A percentile compares a stretch with the other conserved stretches of the same genome.
phyloP scores from a whole-genome alignment of 441 rosid genomes.

The Melianthus villosus region DNA sequence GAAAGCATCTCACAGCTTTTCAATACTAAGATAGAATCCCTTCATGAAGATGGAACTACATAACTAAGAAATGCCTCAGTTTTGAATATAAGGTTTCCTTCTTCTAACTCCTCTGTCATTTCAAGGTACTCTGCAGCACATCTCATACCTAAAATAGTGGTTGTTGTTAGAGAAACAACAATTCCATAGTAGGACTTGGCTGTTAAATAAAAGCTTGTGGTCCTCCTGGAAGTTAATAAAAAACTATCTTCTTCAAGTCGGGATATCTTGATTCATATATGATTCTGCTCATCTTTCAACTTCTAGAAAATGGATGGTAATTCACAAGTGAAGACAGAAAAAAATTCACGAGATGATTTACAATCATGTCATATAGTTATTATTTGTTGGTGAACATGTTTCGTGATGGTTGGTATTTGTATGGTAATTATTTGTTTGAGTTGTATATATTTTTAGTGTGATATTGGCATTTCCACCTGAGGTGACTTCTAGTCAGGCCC shows the following conservation, averaged over 20 bases:
- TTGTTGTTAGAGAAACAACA: conserved; percentile 78
- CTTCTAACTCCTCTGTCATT: conserved; percentile 95
- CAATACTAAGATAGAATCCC: conserved; percentile 69
- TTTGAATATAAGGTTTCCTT: conserved; percentile 87
- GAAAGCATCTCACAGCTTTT: conserved; percentile 84
- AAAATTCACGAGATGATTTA: too few species aligned
- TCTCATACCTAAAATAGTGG: conserved; percentile 66
- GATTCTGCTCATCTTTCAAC: conserved; percentile 75
- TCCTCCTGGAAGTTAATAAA: conserved; percentile 83
- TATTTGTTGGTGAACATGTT: too few species aligned
- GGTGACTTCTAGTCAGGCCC: too few species aligned
- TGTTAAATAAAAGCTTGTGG: conserved; percentile 64
- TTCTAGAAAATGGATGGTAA: conserved; percentile 79
- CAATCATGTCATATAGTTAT: too few species aligned
- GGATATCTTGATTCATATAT: conserved; percentile 58
- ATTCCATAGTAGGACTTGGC: conserved; percentile 91
- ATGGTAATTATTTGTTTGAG: too few species aligned
- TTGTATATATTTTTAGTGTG: too few species aligned
- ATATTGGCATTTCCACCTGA: too few species aligned
- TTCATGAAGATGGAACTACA: conserved; percentile 90
- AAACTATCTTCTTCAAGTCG: conserved; percentile 31
- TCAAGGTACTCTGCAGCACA: conserved; percentile 93
- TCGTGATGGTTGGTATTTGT: too few species aligned
- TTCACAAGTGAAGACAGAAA: conserved; percentile 9
- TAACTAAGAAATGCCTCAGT: conserved; percentile 93